Evolutionary conservation across 805 yeast genomes (phyloP), one percentile per base, ranked within the genome.

Genomic region (Starmerella roubikii): DNA sequence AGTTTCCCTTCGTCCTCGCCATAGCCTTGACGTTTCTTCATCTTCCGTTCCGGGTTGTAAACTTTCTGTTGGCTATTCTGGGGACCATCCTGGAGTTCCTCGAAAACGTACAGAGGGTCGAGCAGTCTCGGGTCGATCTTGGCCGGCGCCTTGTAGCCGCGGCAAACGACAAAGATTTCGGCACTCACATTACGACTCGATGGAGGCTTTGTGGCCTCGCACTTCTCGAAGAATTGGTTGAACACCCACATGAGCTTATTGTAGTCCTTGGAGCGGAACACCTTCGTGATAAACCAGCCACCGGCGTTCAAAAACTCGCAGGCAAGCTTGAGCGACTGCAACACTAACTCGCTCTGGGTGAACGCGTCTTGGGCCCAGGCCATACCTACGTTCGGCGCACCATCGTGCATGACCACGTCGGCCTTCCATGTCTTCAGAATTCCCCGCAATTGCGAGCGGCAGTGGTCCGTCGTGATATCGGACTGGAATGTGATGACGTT

Each of bases 351-450:
- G 21, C 95, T 84, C 65, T 91, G 99, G 1, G 97, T 84, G 64
- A 83, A 91, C 1, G 99, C 98, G 74, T 91, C 99, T 61, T 91
- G 99, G 17, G 82, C 91, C 99, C 99, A 91, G n/a, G 94, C 94
- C 55, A 91, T 70, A 78, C 99, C 99, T 53, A 91, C 97, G 56
- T 91, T 91, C 23, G 99, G 99, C 22, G 99, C 99, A 77, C 99
- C 99, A 70, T 91, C 99, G 62, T 91, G 98, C 56, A 91, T 65
- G 16, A 91, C 97, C 0, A 94, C 83, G 57, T 91, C 97, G 1
- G 97, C 99, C 54, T 91, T 91, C 96, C 97, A 91, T 1, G 97
- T 86, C 60, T 91, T 91, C 78, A 91, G 78, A 57, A 88, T 85
- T 22, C 96, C 96, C 57, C 97, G 74, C 46, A 91, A 69, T 59